Conservation (phyloP, 257 asterid species). For the Nicotiana tabacum region DNA sequence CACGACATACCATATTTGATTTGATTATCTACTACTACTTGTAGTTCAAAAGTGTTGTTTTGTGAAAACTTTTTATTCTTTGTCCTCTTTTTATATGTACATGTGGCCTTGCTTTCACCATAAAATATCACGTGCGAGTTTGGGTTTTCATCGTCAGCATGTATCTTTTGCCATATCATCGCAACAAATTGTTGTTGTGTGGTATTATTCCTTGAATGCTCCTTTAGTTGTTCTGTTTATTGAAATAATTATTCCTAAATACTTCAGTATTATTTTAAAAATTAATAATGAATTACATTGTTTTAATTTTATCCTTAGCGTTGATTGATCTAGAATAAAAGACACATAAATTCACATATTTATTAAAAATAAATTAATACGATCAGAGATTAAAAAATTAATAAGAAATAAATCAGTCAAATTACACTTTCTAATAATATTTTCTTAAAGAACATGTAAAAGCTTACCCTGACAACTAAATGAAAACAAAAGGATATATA, state of each 20-base stretch:
- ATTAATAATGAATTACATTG: too few relatives aligned
- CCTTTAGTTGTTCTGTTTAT: too few relatives aligned
- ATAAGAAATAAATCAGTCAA: neutral
- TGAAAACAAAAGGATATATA: too few relatives aligned
- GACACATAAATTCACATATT: neutral
- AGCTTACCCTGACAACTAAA: too few relatives aligned
- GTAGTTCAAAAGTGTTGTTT: neutral
- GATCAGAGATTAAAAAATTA: neutral
- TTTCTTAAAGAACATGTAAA: too few relatives aligned
- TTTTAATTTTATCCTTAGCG: neutral
- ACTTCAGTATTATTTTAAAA: too few relatives aligned
- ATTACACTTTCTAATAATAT: neutral
- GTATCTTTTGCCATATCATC: neutral
- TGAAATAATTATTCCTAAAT: too few relatives aligned
- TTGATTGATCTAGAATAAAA: neutral
- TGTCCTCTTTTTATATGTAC: neutral
- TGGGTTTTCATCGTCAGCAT: neutral
- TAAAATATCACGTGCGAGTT: neutral
- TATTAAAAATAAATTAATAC: neutral
- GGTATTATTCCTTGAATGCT: too few relatives aligned
- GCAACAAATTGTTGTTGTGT: neutral
- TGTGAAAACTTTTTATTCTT: neutral
- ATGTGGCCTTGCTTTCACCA: neutral
- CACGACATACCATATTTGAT: neutral
- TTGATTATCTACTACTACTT: neutral